These are phyloP conservation scores for Luffa aegyptiaca DNA, from an alignment of 306 rosid species.

Conservation along the genomic window DNA sequence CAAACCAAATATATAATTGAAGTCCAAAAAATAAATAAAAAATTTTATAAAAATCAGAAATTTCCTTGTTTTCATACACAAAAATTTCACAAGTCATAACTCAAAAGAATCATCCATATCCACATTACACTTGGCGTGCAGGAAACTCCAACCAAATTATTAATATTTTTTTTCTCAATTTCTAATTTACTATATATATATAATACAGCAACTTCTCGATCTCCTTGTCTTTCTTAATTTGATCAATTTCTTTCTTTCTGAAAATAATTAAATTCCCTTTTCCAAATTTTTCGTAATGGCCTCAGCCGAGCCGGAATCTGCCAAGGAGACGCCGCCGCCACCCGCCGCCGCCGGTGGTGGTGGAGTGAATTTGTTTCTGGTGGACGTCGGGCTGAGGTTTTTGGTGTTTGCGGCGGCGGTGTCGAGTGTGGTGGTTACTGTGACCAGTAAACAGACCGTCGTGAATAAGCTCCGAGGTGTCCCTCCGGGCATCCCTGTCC, in stretches of 20 bases:
- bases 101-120: neutral
- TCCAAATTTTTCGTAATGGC: neutral
- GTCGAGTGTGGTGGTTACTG: slow-evolving; percentile 42
- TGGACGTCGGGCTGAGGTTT: slow-evolving; percentile 42
- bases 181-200: neutral
- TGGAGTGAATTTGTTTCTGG: slow-evolving; percentile 10
- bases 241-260: neutral
- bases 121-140: neutral
- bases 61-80: neutral
- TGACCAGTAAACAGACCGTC: slow-evolving; percentile 61
- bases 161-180: neutral
- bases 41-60: neutral
- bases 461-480: neutral
- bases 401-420: slow-evolving; percentile 58
- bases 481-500: neutral
- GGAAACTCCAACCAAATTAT: slow-evolving; percentile 29
- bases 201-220: neutral
- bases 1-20: neutral
- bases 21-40: neutral
- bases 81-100: neutral
- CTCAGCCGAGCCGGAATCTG: slow-evolving; percentile 21
- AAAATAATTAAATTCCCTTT: neutral
- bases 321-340: neutral
- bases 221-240: neutral
- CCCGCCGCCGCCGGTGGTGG: slow-evolving; percentile 2